Conservation (phyloP, 225 moss, liverwort and hornwort species). For the Bryum argenteum region DNA sequence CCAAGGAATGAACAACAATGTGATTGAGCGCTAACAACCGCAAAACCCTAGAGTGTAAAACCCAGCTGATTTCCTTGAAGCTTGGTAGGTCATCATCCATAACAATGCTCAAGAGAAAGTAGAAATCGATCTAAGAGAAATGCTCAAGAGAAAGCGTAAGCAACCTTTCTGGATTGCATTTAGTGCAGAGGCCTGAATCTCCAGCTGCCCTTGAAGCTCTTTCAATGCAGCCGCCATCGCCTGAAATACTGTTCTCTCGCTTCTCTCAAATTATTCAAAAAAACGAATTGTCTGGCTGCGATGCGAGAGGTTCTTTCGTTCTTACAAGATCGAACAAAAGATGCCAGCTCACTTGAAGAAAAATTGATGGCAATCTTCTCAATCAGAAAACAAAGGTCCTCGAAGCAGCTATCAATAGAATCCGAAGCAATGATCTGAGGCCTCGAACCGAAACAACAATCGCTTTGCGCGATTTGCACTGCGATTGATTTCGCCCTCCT, state of each 20-base stretch:
- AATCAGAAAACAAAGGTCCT: neutral
- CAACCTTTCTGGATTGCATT: slow-evolving; percentile 88
- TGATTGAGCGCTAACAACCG: neutral
- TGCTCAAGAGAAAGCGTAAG: slow-evolving; percentile 20
- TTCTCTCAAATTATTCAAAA: slow-evolving; percentile 37
- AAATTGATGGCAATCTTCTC: neutral
- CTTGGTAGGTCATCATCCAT: neutral
- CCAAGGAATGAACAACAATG: neutral
- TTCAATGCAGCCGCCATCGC: slow-evolving; percentile 77
- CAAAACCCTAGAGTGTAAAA: slow-evolving; percentile 28
- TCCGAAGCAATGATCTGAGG: neutral
- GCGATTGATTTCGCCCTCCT: too few species aligned
- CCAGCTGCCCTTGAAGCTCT: slow-evolving; percentile 78
- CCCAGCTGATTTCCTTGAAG: neutral
- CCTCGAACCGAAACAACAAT: neutral
- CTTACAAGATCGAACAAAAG: neutral
- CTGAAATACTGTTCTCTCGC: neutral
- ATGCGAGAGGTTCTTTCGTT: neutral
- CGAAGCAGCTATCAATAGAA: neutral
- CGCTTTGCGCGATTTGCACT: too few species aligned
- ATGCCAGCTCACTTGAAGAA: neutral
- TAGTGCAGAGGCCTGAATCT: slow-evolving; percentile 73
- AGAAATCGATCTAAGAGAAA: neutral
- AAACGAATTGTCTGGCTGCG: neutral
- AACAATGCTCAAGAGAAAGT: neutral